Evolutionary conservation across 495 filamentous ascomycete genomes (phyloP).

Genomic region (Trypethelium eluteriae): DNA sequence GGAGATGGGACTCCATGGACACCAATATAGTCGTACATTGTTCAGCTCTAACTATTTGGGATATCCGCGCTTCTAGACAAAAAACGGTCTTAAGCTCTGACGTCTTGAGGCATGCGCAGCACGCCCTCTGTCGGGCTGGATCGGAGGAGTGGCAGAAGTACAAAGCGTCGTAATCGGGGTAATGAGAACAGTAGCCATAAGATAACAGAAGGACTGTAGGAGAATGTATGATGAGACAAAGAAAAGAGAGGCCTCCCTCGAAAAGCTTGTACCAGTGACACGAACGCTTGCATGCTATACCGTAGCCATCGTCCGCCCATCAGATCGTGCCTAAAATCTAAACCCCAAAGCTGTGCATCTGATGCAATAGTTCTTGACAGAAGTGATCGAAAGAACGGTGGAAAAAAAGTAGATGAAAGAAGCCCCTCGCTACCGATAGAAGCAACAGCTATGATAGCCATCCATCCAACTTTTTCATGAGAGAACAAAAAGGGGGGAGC

Average conservation of each 20-base stretch:
- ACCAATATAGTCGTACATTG: background rate
- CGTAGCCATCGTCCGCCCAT: constrained; percentile 1
- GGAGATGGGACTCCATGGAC: background rate
- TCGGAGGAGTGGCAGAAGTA: background rate
- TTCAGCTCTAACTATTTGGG: background rate
- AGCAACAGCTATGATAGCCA: background rate
- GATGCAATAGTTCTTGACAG: background rate
- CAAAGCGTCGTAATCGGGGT: background rate
- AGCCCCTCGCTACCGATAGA: background rate
- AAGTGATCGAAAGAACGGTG: background rate
- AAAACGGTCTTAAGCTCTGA: background rate
- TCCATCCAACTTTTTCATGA: background rate
- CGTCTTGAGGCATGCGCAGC: background rate
- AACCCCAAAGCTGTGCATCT: background rate
- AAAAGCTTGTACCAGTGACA: background rate
- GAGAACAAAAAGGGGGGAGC: background rate
- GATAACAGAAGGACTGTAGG: too few relatives aligned
- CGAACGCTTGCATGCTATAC: background rate
- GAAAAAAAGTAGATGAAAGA: background rate
- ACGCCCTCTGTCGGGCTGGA: background rate
- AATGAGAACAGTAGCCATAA: too few relatives aligned
- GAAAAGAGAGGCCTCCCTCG: too few relatives aligned
- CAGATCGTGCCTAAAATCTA: background rate
- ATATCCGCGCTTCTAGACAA: background rate
- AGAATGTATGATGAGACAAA: too few relatives aligned